These are phyloP conservation scores for Metroxylon sagu DNA, from an alignment of 176 grass and related monocot species.

Conservation along the genomic window DNA sequence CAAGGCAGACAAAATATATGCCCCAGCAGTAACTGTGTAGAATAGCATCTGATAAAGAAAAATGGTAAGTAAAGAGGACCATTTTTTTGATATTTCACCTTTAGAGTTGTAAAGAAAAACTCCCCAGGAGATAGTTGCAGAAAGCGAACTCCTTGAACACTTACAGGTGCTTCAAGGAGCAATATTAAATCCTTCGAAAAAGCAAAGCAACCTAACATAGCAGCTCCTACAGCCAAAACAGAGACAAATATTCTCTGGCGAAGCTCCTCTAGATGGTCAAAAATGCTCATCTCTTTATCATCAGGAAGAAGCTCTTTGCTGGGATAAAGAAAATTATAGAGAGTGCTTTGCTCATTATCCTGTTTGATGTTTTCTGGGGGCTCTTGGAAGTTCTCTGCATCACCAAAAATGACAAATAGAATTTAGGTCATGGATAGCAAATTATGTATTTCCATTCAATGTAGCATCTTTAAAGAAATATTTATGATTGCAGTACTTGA, in stretches of 20 bases:
- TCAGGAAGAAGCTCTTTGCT: constrained; percentile 92
- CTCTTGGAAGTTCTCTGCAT: constrained; percentile 27
- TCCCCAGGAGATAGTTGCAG: constrained; percentile 95
- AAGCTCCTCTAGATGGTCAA: constrained; percentile 96
- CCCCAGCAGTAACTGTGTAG: no score
- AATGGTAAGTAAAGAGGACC: no score
- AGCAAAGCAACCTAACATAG: constrained; percentile 79
- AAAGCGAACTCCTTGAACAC: constrained; percentile 84
- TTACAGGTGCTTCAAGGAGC: constrained; percentile 87
- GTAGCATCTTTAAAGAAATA: no score
- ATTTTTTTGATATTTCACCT: constrained; percentile 38
- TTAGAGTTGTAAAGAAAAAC: constrained; percentile 98
- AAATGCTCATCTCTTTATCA: constrained; percentile 96
- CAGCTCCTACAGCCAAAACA: constrained; percentile 72
- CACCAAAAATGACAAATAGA: constrained; percentile 15
- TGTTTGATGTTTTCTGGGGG: constrained; percentile 26
- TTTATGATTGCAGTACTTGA: no score
- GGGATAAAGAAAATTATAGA: constrained; percentile 89
- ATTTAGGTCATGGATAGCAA: constrained; percentile 4
- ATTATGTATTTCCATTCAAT: no score
- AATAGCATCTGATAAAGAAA: no score
- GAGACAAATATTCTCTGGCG: constrained; percentile 83
- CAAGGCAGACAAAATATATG: no score
- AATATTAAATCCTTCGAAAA: constrained; percentile 80
- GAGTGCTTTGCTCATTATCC: constrained; percentile 35